Conservation (phyloP, 331 rosid species). For the Stylosanthes scabra region DNA sequence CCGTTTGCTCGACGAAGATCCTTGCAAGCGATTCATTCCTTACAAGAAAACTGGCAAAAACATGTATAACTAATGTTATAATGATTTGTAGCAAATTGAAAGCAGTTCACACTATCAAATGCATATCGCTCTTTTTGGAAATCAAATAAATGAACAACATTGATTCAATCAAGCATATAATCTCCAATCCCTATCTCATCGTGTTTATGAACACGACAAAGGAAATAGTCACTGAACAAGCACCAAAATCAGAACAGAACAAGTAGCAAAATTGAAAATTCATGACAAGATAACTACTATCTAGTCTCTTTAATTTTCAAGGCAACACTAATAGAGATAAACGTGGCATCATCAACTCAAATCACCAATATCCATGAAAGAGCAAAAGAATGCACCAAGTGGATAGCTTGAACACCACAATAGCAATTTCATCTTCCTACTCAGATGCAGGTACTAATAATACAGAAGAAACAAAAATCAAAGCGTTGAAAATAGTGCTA, state of each 20-base stretch:
- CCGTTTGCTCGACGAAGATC: slow-evolving; percentile 42
- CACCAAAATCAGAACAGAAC: not conserved
- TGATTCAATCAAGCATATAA: not conserved
- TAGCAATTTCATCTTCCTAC: not conserved
- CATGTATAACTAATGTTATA: not conserved
- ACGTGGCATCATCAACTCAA: not conserved
- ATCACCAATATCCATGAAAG: not conserved
- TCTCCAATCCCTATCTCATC: slow-evolving; percentile 20
- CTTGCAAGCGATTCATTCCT: slow-evolving; percentile 55
- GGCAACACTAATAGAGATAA: not conserved
- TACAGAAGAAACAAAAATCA: not conserved
- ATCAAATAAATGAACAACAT: slow-evolving; percentile 7
- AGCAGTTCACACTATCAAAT: slow-evolving; percentile 6
- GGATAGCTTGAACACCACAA: not conserved
- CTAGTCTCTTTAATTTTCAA: not conserved
- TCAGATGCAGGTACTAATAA: not conserved
- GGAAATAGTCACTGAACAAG: not conserved
- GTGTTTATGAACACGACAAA: not conserved
- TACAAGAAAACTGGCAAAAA: slow-evolving; percentile 23
- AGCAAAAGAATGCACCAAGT: not conserved
- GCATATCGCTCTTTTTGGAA: not conserved
- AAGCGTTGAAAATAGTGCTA: not conserved
- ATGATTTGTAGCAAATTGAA: not conserved
- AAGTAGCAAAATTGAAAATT: slow-evolving; percentile 4
- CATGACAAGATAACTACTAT: not conserved